Base-by-base conservation (phyloP, 192 early-diverging fungal species). In the Mortierella hygrophila region DNA sequence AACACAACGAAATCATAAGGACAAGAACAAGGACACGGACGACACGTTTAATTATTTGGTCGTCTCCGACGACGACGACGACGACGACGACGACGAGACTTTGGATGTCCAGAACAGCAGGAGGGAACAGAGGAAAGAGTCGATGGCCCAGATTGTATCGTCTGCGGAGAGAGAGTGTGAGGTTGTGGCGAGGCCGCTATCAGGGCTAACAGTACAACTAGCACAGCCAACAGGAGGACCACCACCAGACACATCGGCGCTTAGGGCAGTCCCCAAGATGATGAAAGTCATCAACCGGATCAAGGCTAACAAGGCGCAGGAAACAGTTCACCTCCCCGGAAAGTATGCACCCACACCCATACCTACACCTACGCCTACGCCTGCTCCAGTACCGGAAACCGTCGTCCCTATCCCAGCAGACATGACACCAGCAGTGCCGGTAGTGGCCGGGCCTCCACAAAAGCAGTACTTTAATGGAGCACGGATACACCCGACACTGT, bases 241-340 rank as follows among this genome's bases (percentile, higher is more conserved):
- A n/a, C 8, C 73, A 38, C 73, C 47, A 23, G 52, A n/a, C 29
- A 29, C 47, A 75, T 37, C 52, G 29, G 60, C 52, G 47, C 26
- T 70, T 55, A 72, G 44, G 42, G 54, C 32, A 16, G 71, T 73
- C 6, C 71, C 78, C 26, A 82, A 82, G 26, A 76, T 76, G 68
- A 82, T 76, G 74, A 82, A 82, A 16, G 55, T 82, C 32, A 52
- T 82, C 35, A 74, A 82, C 69, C 75, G 55, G 74, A 70, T 82
- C 68, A 76, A 47, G 40, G 40, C 54, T 1, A 46, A 38, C 0
- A 26, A 75, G 16, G 68, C 21, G 2, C 63, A 32, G 23, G 23
- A 49, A 54, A 35, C 13, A 15, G 60, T 32, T 15, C 60, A 65
- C 10, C n/a, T 13, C 4, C 10, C 60, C 6, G 60, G 29, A 65